phyloP scores from a whole-genome alignment of 257 asterid species.

The Anisodus tanguticus region DNA sequence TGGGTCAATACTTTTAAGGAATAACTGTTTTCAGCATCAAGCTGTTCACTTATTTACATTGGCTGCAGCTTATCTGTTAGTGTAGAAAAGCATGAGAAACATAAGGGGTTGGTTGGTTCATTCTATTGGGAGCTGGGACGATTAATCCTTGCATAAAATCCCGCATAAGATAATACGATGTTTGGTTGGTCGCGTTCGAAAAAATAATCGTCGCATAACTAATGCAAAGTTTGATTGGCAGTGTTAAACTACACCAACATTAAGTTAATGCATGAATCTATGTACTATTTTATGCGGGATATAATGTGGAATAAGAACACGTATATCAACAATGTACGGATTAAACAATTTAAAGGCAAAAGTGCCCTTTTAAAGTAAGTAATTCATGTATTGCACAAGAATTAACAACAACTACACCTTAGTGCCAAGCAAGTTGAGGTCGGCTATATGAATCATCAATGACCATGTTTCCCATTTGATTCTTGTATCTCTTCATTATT shows the following conservation, averaged over 20 bases:
- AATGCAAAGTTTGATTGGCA: neutral
- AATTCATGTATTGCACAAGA: neutral
- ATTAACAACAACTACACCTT: neutral
- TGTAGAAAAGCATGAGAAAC: neutral
- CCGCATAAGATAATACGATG: neutral
- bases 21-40: neutral
- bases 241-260: neutral
- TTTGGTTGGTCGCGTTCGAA: neutral
- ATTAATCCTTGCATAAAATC: neutral
- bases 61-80: neutral
- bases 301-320: neutral
- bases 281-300: neutral
- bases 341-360: constrained; percentile 10
- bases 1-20: neutral
- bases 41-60: neutral
- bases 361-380: neutral
- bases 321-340: neutral
- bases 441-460: neutral
- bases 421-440: neutral
- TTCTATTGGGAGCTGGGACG: neutral
- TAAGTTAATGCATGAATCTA: neutral
- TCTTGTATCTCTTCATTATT: neutral
- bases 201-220: neutral
- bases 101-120: neutral
- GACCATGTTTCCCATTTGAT: neutral